Percentiles rank a stretch among this genome's conserved stretches.
Evolutionary conservation across 2,329 filamentous ascomycete species (phyloP).

Genomic region (Cercospora nicotianae): DNA sequence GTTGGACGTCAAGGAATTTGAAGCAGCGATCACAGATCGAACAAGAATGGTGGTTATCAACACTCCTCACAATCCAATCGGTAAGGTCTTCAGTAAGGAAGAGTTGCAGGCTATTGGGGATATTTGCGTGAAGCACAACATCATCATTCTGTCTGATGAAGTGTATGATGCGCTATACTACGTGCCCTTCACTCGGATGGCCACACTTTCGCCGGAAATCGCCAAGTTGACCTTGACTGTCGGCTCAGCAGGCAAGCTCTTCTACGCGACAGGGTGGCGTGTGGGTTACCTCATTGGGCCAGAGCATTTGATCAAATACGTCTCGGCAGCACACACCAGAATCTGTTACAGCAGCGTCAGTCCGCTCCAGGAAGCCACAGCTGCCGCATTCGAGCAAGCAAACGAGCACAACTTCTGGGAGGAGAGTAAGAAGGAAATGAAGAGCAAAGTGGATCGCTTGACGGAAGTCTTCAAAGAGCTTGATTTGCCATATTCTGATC

Average conservation of each 20-base stretch:
- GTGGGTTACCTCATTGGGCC: slow-evolving; percentile 94
- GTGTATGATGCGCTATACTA: slow-evolving; percentile 95
- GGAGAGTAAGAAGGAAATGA: slow-evolving; percentile 79
- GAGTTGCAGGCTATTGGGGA: slow-evolving; percentile 85
- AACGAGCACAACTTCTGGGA: slow-evolving; percentile 87
- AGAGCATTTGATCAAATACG: slow-evolving; percentile 83
- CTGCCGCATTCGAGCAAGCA: slow-evolving; percentile 90
- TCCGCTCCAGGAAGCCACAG: slow-evolving; percentile 89
- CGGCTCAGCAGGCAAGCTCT: slow-evolving; percentile 95
- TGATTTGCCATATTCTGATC: slow-evolving; percentile 70
- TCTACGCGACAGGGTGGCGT: slow-evolving; percentile 96
- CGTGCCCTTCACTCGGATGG: slow-evolving; percentile 88
- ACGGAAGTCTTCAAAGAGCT: slow-evolving; percentile 62
- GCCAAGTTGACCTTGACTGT: slow-evolving; percentile 88
- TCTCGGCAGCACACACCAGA: slow-evolving; percentile 86
- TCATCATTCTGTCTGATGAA: slow-evolving; percentile 69
- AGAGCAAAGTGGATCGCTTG: slow-evolving; percentile 81
- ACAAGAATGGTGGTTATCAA: slow-evolving; percentile 97
- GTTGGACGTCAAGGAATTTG: slow-evolving; percentile 79
- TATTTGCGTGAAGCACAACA: slow-evolving; percentile 86
- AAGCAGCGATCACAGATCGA: slow-evolving; percentile 75
- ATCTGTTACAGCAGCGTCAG: slow-evolving; percentile 96
- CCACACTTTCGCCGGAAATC: slow-evolving; percentile 86
- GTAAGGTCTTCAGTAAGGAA: slow-evolving; percentile 85
- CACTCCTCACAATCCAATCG: slow-evolving; percentile 90